Evolutionary conservation across 345 rosid species (phyloP), one percentile per base, ranked within the genome.

Genomic region (Populus pruinosa): DNA sequence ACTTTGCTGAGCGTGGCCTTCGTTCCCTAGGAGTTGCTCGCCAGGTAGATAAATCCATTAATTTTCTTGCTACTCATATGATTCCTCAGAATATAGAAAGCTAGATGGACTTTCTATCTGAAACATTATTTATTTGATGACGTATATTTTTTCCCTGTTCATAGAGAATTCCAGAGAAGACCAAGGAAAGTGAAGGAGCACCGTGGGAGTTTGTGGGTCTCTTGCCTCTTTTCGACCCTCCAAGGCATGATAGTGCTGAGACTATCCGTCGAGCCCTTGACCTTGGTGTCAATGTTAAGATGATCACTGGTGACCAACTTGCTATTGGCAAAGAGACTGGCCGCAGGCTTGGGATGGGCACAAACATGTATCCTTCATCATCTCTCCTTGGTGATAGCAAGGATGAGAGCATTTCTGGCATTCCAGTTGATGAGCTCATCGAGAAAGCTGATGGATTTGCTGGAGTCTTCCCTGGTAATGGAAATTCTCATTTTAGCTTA

Each of bases 171-270:
- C 88, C 91, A 27, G 97, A 90, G 83, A 96, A 91, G 80, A 90
- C 31, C 64, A 93, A 92, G 84, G 96, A 92, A 72, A 88, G 97
- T 62, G 83, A 71, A 0, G 97, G 97, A 72, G 88, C 29, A 56
- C 87, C 93, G 47, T 96, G 98, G 98, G 97, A 91, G 77, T 92
- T 96, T 79, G 90, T 93, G 11, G 99, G 99, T 73, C 93, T 93
- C 36, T 67, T 96, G 83, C 99, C 97, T 72, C 94, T 96, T 67
- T 93, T 93, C 38, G 98, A 96, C 53, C 99, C 98, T 8, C 98
- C 98, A 67, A 94, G 98, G 86, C 98, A 94, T 77, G 98, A 94
- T 70, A 94, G 97, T 87, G 98, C 97, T 47, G 98, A 94, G 84
- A 94, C 98, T 73, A 94, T 94, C 63, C 91, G 94, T 59, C 86